Base-by-base conservation (phyloP, 306 rosid species). In the Pterocarpus santalinus region DNA sequence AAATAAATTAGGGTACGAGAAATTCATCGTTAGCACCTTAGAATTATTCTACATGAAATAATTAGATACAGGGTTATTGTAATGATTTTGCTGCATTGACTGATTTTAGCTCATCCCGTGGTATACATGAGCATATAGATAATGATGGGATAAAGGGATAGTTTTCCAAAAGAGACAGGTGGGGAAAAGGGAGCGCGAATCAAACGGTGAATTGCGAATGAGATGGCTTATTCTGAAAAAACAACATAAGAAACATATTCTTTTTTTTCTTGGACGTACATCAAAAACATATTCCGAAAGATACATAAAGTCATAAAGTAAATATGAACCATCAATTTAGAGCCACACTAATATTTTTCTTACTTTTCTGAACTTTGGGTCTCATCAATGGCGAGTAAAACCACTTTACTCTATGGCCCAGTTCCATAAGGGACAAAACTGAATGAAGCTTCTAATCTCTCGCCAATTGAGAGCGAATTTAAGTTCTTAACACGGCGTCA, bases 41-140 rank as follows among this genome's bases (percentile, higher is more conserved):
- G 2, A 8, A 6, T 8, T 9, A 43, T 5, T 43, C 47, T 49
- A 12, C 55, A 2, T 52, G 4, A 14, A 52, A 52, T 52, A 52
- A 14, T 36, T 4, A 73, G 56, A 2, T 33, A 15, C 32, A 63
- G 67, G 34, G 43, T 33, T 47, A 22, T 5, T 5, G 4, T 35
- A 75, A 62, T 75, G 80, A 75, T 75, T 60, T 38, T 62, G 71
- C 47, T 62, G 49, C 36, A 46, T 46, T 28, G 44, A 62, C 61
- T 62, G 32, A 33, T 17, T 39, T 73, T 2, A 53, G 3, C 32
- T 8, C 61, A 46, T 62, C 17, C 17, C 57, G 39, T 75, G 16
- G 10, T 43, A 8, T 56, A 22, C 58, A 14, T 61, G 58, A 61
- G 32, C 10, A 61, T 13, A 57, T 13, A 56, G 1, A 12, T 52